Percentiles rank a stretch among this genome's conserved stretches.
phyloP scores from a whole-genome alignment of 768 basidiomycete genomes.

The Tulasnella sp. region DNA sequence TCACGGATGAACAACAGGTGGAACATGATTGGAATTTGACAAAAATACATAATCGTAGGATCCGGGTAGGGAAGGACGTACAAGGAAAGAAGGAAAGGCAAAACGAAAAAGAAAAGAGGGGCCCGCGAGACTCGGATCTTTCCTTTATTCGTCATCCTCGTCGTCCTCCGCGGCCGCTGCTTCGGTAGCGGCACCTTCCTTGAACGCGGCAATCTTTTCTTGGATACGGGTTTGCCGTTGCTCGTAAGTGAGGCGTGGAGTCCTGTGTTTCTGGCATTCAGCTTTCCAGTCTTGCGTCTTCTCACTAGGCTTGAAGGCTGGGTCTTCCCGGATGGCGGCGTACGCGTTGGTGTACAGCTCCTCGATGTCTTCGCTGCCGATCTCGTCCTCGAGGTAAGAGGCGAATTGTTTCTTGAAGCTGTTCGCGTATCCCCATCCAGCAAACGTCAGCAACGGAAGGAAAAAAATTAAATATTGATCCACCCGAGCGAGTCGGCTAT shows the following conservation, averaged over 20 bases:
- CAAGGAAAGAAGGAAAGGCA: neutral
- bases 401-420: constrained; percentile 98
- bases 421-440: constrained; percentile 26
- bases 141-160: constrained; percentile 31
- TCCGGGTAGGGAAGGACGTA: neutral
- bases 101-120: neutral
- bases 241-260: constrained; percentile 62
- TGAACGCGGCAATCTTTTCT: constrained; percentile 86
- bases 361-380: constrained; percentile 95
- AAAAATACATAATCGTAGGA: neutral
- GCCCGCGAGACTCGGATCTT: neutral
- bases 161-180: constrained; percentile 51
- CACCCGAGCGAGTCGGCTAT: too few species aligned
- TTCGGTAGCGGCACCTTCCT: constrained; percentile 51
- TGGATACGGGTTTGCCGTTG: constrained; percentile 78
- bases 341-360: constrained; percentile 92
- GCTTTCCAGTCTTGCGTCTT: constrained; percentile 90
- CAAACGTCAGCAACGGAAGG: neutral
- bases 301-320: constrained; percentile 81
- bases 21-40: too few species aligned
- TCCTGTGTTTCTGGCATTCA: constrained; percentile 69
- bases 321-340: constrained; percentile 94
- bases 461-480: too few species aligned
- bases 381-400: constrained; percentile 88
- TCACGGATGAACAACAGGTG: too few species aligned